Conservation (phyloP, 148 eudicot genomes). For the Limonium bicolor region DNA sequence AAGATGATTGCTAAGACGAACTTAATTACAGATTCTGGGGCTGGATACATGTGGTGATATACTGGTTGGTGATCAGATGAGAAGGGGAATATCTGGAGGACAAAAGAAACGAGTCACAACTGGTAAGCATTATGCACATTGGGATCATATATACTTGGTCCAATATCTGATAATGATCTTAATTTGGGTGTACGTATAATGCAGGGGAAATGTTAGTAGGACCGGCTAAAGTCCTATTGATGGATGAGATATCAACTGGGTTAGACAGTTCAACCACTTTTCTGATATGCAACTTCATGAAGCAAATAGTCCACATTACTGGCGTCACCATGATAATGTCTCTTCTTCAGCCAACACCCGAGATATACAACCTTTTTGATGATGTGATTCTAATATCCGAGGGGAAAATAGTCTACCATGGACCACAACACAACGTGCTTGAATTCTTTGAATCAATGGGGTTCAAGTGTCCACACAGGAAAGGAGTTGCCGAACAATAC, state of each 20-base stretch:
- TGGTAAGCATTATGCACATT: conserved; percentile 59
- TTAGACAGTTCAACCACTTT: conserved; percentile 78
- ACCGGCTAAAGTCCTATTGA: conserved; percentile 51
- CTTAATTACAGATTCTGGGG: conserved; percentile 41
- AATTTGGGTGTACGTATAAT: conserved; percentile 5
- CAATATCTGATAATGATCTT: too few relatives aligned
- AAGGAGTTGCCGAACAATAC: conserved; percentile 77
- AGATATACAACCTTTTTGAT: conserved; percentile 59
- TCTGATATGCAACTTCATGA: conserved; percentile 50
- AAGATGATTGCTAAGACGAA: too few relatives aligned
- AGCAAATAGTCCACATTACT: conserved; percentile 59
- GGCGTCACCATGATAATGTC: conserved; percentile 58
- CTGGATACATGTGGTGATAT: conserved; percentile 61
- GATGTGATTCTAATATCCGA: conserved; percentile 66
- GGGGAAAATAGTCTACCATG: conserved; percentile 60
- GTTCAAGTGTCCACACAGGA: conserved; percentile 60
- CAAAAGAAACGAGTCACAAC: conserved; percentile 83
- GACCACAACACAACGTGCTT: conserved; percentile 45
- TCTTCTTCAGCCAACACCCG: conserved; percentile 73
- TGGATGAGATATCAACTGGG: conserved; percentile 84
- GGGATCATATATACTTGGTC: too few relatives aligned
- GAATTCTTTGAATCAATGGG: conserved; percentile 56
- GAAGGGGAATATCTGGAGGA: conserved; percentile 85
- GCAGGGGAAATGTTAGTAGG: conserved; percentile 87
- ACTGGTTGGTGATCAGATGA: conserved; percentile 70